These are phyloP conservation scores for Xylaria bambusicola DNA, from an alignment of 495 filamentous ascomycete genomes.

Conservation along the genomic window DNA sequence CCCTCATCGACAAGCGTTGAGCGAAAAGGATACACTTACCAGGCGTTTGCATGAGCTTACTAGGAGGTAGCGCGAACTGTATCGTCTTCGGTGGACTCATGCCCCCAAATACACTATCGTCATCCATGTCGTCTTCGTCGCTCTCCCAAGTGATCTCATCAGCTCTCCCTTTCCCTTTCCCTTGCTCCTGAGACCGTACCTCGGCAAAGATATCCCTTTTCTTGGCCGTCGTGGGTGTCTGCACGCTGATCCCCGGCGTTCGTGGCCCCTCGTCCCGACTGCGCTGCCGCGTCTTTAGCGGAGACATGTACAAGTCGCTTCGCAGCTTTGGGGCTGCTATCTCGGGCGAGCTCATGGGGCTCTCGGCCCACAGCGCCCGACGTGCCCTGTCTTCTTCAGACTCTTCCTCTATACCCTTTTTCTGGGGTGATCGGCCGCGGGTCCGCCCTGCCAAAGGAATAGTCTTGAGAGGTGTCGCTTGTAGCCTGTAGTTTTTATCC, in stretches of 20 bases:
- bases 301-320: constrained; percentile 83
- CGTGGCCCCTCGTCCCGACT: constrained; percentile 39
- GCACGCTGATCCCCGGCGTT: constrained; percentile 77
- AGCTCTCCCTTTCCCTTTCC: constrained; percentile 27
- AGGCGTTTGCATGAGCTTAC: constrained; percentile 85
- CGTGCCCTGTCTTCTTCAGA: constrained; percentile 36
- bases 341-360: constrained; percentile 75
- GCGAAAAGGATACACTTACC: no score
- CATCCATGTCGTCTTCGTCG: constrained; percentile 60
- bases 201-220: constrained; percentile 50
- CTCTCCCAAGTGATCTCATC: constrained; percentile 67
- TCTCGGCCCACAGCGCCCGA: constrained; percentile 49
- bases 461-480: constrained; percentile 78
- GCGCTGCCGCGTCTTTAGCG: constrained; percentile 37
- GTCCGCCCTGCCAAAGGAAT: constrained; percentile 14
- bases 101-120: constrained; percentile 58
- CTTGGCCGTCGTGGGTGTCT: constrained; percentile 59
- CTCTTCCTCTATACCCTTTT: constrained; percentile 29
- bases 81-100: constrained; percentile 96
- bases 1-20: no score
- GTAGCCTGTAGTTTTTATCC: constrained; percentile 90
- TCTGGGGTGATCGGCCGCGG: constrained; percentile 32
- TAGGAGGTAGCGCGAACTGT: constrained; percentile 89
- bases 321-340: constrained; percentile 78
- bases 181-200: constrained; percentile 22